Evolutionary conservation across 768 basidiomycete genomes (phyloP), one percentile per base, ranked within the genome.

Genomic region (Termitomyces sp.): DNA sequence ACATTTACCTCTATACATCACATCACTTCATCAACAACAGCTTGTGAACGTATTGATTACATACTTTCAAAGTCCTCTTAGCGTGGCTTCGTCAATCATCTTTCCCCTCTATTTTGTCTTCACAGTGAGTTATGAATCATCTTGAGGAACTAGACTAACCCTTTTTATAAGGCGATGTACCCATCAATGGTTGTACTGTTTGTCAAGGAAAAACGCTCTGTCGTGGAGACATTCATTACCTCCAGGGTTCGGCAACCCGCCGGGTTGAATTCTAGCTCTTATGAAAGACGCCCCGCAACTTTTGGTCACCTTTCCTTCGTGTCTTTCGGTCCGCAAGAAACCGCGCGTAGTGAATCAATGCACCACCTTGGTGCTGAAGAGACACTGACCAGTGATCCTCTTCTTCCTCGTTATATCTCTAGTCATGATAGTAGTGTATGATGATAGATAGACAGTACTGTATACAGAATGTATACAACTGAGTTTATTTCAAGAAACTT

Each of bases 71-170:
- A 7, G 22, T 32, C 9, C 3, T 2, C 8, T 18, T n/a, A 3
- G 28, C 6, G 3, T 18, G n/a, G 28, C n/a, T 7, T 55, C 28
- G 6, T 55, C 55, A 4, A n/a, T 55, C 8, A 9, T 42, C n/a
- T 55, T 55, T 55, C 55, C 55, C 8, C 1, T 55, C 28, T 55
- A 55, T 55, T 20, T 55, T 33, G 55, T 55, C 12, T 55, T 55
- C 11, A 33, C 55, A 3, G 54, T 55, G 7, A 42, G 40, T 12
- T 53, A 1, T 42, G 12, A 4, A n/a, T 12, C 6, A 32, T 32
- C 13, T 24, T 38, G 22, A 53, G 22, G 16, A 40, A 9, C 39
- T 11, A 15, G n/a, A 13, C 40, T 42, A 39, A 55, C 9, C 3
- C 13, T 33, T 44, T 33, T 7, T 24, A 32, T 9, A 6, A 55